phyloP scores from a whole-genome alignment of 805 yeast species.

The Nakazawaea pomicola region DNA sequence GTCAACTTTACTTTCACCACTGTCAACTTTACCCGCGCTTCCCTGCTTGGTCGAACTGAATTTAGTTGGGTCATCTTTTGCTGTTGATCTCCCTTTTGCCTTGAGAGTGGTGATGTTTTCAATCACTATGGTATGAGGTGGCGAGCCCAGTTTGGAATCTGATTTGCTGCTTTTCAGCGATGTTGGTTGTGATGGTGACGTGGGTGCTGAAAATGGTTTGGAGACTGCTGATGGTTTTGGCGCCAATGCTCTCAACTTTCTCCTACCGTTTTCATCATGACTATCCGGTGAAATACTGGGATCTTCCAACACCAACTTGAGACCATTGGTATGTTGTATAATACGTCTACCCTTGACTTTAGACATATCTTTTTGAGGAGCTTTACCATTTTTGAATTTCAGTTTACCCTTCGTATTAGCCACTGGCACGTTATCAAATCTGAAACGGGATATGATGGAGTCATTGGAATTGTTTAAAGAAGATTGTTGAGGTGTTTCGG shows the following conservation, averaged over 20 bases:
- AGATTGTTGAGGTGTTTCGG: conserved; percentile 5
- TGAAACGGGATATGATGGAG: conserved; percentile 15
- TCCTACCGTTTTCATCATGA: not conserved
- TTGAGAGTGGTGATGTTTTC: conserved; percentile 8
- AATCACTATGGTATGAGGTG: conserved; percentile 7
- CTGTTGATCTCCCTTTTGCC: conserved; percentile 8
- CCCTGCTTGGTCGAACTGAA: conserved; percentile 1
- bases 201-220: no score
- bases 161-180: not conserved
- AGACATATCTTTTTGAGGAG: not conserved
- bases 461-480: conserved; percentile 14
- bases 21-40: not conserved
- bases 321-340: conserved; percentile 8
- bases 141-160: not conserved
- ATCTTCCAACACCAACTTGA: conserved; percentile 12
- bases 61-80: conserved; percentile 3
- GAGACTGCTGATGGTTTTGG: no score
- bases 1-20: no score
- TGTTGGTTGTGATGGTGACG: no score
- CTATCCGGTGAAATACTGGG: not conserved
- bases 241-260: no score
- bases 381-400: not conserved
- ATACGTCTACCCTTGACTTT: conserved; percentile 1
- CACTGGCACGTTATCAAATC: conserved; percentile 11
- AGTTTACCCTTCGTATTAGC: not conserved